Conservation (phyloP, 2,329 filamentous ascomycete genomes). For the Sclerotiophoma versabilis region DNA sequence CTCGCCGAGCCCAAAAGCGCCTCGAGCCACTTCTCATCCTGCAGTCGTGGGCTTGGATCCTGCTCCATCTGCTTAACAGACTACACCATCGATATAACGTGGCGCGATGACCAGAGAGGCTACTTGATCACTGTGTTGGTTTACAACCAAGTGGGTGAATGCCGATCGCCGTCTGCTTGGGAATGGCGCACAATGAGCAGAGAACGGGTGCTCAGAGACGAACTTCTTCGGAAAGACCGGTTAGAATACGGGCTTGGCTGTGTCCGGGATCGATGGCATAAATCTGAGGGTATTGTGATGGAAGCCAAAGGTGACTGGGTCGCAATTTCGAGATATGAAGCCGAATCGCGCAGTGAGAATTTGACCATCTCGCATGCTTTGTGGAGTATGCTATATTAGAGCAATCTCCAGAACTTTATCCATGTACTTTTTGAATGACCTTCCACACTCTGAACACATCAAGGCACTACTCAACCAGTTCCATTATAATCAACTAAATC, state of each 20-base stretch:
- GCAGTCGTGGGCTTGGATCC: slow-evolving; percentile 23
- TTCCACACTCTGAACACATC: no score
- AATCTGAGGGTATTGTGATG: neutral
- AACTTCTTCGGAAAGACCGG: slow-evolving; percentile 13
- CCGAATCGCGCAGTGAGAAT: no score
- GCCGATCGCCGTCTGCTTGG: slow-evolving; percentile 27
- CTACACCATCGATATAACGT: slow-evolving; percentile 26
- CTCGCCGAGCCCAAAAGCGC: slow-evolving; percentile 17
- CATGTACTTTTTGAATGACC: no score
- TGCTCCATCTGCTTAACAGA: slow-evolving; percentile 28
- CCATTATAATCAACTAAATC: no score
- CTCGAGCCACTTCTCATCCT: slow-evolving; percentile 16
- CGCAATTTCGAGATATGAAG: neutral
- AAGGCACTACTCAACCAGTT: no score
- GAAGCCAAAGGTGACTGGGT: neutral
- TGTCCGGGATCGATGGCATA: slow-evolving; percentile 28
- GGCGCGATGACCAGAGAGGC: slow-evolving; percentile 21
- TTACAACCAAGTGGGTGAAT: slow-evolving; percentile 26
- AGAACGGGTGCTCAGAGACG: neutral
- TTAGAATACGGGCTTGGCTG: slow-evolving; percentile 18
- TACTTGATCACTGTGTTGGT: slow-evolving; percentile 18
- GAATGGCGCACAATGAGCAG: slow-evolving; percentile 18
- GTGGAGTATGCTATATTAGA: no score
- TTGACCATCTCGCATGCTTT: no score
- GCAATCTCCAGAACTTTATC: no score